Evolutionary conservation across 2,329 filamentous ascomycete genomes (phyloP), one percentile per base, ranked within the genome.

Genomic region (Claviceps humidiphila): DNA sequence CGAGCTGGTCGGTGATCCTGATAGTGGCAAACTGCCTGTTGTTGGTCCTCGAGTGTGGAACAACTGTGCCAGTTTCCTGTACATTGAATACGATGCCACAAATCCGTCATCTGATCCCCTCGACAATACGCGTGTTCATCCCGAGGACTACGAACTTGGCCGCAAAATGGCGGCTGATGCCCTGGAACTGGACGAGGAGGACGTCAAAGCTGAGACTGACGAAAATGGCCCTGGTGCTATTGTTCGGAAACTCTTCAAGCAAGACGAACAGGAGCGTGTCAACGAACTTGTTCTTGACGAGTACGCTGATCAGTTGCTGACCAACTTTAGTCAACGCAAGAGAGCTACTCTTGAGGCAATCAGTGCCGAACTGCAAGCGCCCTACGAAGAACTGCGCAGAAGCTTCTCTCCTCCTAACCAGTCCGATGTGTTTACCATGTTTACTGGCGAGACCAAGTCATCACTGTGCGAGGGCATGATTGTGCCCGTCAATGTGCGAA

Each of bases 81-180:
- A 82, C 64, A 87, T 98, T 55, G 83, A 87, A 51, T 96, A 89
- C 63, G 90, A 96, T 58, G 77, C 81, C n/a, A 82, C 84, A 14
- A 89, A 88, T 60, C 78, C 84, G 1, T 78, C 86, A 14, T 88
- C 90, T 1, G 93, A 98, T 64, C 95, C 94, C 54, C 76, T 98
- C 26, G 93, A 98, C 69, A 95, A 93, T 64, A 98, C 93, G 47
- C 87, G 93, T 72, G 89, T 98, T 17, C 93, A 98, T 63, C 93
- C 93, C 1, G 93, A 98, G 72, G 93, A 98, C 65, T 98, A 98
- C 68, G 93, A 98, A 60, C 84, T 98, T 56, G 93, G 89, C 48
- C 87, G 91, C 60, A 98, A 98, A 71, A 97, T 98, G 85, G 93
- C 93, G 20, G 93, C 93, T 3, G 93, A 98, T 73, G 93, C 93